A percentile compares a stretch with the other conserved stretches of the same genome.
These are phyloP conservation scores for Fusarium lateritium DNA, from an alignment of 2,329 filamentous ascomycete species.

Conservation along the genomic window DNA sequence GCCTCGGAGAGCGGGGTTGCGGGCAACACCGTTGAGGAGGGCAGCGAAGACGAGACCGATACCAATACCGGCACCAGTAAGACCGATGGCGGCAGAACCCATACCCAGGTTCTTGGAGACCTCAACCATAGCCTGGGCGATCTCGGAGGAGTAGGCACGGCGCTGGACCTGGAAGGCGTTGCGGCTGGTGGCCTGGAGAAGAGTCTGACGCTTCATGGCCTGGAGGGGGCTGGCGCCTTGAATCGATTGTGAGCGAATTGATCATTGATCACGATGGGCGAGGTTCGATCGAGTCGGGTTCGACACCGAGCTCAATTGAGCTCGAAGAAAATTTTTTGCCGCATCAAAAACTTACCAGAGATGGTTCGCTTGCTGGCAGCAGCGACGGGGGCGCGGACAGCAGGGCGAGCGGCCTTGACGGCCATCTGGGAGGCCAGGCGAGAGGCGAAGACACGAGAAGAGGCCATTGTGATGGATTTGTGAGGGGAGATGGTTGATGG, in stretches of 20 bases:
- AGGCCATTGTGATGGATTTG: constrained; percentile 81
- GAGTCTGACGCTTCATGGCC: constrained; percentile 81
- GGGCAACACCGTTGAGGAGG: constrained; percentile 89
- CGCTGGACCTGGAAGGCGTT: constrained; percentile 75
- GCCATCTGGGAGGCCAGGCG: constrained; percentile 84
- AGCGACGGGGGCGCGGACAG: constrained; percentile 74
- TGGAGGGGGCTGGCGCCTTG: constrained; percentile 75
- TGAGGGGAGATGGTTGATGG: constrained; percentile 54
- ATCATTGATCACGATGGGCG: constrained; percentile 45
- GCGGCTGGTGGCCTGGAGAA: constrained; percentile 76
- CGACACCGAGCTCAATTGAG: constrained; percentile 48
- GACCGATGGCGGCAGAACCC: constrained; percentile 91
- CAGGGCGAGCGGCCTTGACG: constrained; percentile 83
- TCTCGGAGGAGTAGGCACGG: constrained; percentile 89
- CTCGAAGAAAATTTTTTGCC: constrained; percentile 53
- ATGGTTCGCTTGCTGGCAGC: constrained; percentile 82
- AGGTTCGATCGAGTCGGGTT: constrained; percentile 53
- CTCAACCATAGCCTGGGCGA: constrained; percentile 89
- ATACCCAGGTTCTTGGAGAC: constrained; percentile 93
- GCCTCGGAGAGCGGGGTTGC: constrained; percentile 94
- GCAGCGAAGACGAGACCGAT: constrained; percentile 95
- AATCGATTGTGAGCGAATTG: constrained; percentile 53
- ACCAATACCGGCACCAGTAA: constrained; percentile 94
- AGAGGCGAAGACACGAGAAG: constrained; percentile 82
- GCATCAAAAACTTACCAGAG: constrained; percentile 71